These are phyloP conservation scores for Maudiozyma turicensis DNA, from an alignment of 805 yeast species.

Conservation along the genomic window DNA sequence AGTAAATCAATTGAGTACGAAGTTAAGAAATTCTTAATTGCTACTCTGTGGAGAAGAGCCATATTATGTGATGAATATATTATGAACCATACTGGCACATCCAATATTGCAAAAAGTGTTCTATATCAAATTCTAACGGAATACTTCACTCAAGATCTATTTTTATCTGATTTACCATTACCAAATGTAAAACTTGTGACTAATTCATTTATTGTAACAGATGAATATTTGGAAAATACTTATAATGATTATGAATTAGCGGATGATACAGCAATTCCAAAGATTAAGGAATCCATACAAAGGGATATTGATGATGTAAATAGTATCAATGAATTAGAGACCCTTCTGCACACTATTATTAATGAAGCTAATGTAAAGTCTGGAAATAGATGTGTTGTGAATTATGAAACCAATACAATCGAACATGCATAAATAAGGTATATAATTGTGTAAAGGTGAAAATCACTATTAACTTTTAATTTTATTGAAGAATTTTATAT, in stretches of 20 bases:
- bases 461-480: not conserved
- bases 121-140: conserved; percentile 37
- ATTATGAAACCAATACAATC: conserved; percentile 30
- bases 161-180: conserved; percentile 18
- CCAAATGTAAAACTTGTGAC: conserved; percentile 19
- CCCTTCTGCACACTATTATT: conserved; percentile 27
- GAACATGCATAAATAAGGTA: conserved; percentile 11
- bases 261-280: conserved; percentile 3
- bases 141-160: conserved; percentile 30
- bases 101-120: conserved; percentile 34
- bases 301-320: conserved; percentile 12
- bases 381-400: conserved; percentile 28
- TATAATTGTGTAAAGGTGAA: not conserved
- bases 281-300: conserved; percentile 6
- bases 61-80: conserved; percentile 46
- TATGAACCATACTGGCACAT: conserved; percentile 35
- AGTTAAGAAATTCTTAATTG: conserved; percentile 24
- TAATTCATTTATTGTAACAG: conserved; percentile 9
- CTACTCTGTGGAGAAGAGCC: conserved; percentile 51
- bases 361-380: conserved; percentile 32
- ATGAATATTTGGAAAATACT: conserved; percentile 11
- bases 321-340: conserved; percentile 15
- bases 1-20: conserved; percentile 24
- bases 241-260: conserved; percentile 6
- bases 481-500: no score